Base-by-base conservation (phyloP, 345 rosid genomes). In the Xanthoceras sorbifolium region DNA sequence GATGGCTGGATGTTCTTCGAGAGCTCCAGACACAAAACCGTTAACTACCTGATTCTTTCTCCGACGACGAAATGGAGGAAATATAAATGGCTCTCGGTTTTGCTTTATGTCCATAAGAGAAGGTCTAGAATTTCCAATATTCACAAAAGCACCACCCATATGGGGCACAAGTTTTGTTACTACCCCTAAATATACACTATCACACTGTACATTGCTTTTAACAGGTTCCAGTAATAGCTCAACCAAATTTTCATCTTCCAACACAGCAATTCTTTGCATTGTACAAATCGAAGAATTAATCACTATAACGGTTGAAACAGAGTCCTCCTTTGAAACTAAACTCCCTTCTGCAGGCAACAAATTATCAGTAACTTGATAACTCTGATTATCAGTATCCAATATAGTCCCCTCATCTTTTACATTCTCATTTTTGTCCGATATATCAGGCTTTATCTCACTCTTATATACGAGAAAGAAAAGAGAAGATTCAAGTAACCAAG, bases 111-210 rank as follows among this genome's bases (percentile, higher is more conserved):
- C 97, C 98, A 95, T 90, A 76, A 95, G 91, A 73, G 94, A 90
- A 83, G 90, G 90, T 79, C 96, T 90, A 64, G 90, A 77, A 84
- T 84, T 89, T 75, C 97, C 97, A 66, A 95, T 92, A 75, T 92
- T 92, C 73, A 95, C 97, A 93, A 95, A 93, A 65, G 99, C 99
- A 81, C 99, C 99, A 55, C 97, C 97, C 99, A 95, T 93, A 79
- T 90, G 89, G 17, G 99, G 99, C 62, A 90, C 98, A 81, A 90
- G 90, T 84, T 92, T 93, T 61, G 91, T 81, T 64, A 95, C 86
- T 60, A 92, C 89, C 20, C 99, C 98, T 64, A 95, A 82, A 82
- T 95, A 95, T 67, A 95, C 91, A 85, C 91, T 95, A 82, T 95
- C 98, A 86, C 97, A 92, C 84, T 86, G 96, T 73, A 93, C 99